Base-by-base conservation (phyloP, 306 rosid species). In the Adenanthera pavonina region DNA sequence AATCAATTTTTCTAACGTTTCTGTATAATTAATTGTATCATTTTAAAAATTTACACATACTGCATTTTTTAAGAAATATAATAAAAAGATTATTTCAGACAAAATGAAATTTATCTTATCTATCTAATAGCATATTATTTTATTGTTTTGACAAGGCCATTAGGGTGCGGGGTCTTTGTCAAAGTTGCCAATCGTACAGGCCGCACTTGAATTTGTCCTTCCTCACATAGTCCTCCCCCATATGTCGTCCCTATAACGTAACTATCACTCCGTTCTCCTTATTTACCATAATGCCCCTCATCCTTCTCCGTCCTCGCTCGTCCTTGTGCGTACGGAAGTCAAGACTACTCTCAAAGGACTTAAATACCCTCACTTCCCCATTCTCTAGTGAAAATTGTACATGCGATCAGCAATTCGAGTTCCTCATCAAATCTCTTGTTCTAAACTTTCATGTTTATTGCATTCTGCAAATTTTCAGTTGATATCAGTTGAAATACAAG, bases 191-290 rank as follows among this genome's bases (percentile, higher is more conserved):
- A 16, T 89, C 94, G 99, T 95, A 95, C 99, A 62, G 85, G 46
- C 85, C 83, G 95, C 91, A 92, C 91, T 90, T 89, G 88, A 81
- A 85, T 90, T 86, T 90, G 95, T 95, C 97, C 99, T 95, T 89
- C 98, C 99, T 89, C 98, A 84, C 41, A 92, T 93, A 90, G 1
- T 87, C 91, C 97, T 95, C 87, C 99, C 89, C 99, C 93, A 76
- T 73, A 89, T 89, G 80, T 49, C 72, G 38, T 72, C 85, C 73
- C 69, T 41, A 70, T 61, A 78, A 51, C 6, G 67, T 60, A 20
- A 75, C 75, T 81, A 75, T 79, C 25, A 71, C 81, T 79, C 83
- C 19, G 16, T 14, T 2, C 3, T 4, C 0, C 0, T 0, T 4
- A 66, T 57, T 79, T 47, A 84, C 97, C 4, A 13, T 43, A 3